Conservation (phyloP, 2,329 filamentous ascomycete species). For the Aspergillus quadricinctus region DNA sequence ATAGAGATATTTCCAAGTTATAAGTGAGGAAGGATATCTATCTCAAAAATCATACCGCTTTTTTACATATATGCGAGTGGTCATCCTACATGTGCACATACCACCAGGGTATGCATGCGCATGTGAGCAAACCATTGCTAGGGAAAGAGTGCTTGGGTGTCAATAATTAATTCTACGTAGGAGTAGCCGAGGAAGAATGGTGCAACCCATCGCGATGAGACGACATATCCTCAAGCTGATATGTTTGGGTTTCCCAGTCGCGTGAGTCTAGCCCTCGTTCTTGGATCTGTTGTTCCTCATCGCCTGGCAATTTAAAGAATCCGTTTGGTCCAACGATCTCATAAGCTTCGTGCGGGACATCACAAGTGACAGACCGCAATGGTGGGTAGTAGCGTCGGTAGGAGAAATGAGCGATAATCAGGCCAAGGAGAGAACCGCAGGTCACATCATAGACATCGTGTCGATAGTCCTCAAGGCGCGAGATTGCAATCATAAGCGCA, state of each 20-base stretch:
- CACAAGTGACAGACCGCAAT: constrained; percentile 48
- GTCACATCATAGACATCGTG: constrained; percentile 63
- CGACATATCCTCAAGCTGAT: constrained; percentile 19
- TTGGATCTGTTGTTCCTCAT: constrained; percentile 30
- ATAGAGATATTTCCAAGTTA: constrained; percentile 15
- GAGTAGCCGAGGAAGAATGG: not conserved
- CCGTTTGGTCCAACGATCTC: constrained; percentile 20
- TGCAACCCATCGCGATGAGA: constrained; percentile 7
- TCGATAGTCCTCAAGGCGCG: constrained; percentile 59
- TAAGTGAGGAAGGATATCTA: constrained; percentile 1
- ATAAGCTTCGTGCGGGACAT: constrained; percentile 44
- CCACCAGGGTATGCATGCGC: not conserved
- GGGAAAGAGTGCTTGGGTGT: constrained; percentile 1
- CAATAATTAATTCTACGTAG: not conserved
- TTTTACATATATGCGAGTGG: not conserved
- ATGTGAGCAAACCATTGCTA: not conserved
- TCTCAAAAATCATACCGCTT: not conserved
- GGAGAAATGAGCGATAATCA: constrained; percentile 53
- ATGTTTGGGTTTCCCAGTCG: constrained; percentile 15
- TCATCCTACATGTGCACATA: not conserved
- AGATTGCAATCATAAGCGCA: constrained; percentile 58
- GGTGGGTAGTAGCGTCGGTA: constrained; percentile 59
- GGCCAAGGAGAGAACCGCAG: constrained; percentile 51
- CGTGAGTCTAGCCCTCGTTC: constrained; percentile 10
- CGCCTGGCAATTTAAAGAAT: constrained; percentile 25